Evolutionary conservation across 176 grass and related monocot species (phyloP).

Genomic region (Guadua angustifolia): DNA sequence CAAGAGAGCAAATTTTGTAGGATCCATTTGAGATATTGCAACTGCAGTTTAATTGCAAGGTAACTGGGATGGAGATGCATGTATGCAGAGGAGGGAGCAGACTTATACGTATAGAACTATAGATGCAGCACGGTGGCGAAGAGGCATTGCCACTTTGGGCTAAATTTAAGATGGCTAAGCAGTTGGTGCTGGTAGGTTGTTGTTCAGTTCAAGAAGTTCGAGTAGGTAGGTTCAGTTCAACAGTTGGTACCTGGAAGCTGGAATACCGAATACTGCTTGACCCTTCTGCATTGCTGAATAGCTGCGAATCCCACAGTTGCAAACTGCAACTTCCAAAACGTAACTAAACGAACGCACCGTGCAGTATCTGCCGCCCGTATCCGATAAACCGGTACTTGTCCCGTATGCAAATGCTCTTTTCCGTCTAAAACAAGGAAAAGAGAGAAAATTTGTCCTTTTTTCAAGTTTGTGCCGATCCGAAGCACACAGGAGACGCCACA

Average conservation of each 20-base stretch:
- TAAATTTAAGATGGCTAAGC: background rate
- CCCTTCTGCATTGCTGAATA: background rate
- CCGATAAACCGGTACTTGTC: background rate
- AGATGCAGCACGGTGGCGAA: too few species aligned
- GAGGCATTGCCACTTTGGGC: background rate
- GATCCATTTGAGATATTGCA: too few species aligned
- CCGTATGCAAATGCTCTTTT: background rate
- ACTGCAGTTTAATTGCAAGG: too few species aligned
- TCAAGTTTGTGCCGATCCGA: constrained; percentile 3
- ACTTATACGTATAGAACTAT: too few species aligned
- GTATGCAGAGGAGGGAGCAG: too few species aligned
- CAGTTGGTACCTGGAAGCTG: background rate
- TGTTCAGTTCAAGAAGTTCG: constrained; percentile 10
- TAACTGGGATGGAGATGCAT: too few species aligned
- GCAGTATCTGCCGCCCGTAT: background rate
- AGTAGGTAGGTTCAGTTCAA: constrained; percentile 1
- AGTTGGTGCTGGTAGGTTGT: constrained; percentile 1
- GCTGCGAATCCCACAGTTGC: background rate
- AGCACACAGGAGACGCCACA: constrained; percentile 33
- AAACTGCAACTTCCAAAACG: background rate
- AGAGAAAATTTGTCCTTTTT: background rate
- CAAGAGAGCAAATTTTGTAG: too few species aligned
- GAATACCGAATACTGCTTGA: background rate
- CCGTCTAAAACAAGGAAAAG: background rate
- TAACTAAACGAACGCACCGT: background rate